A percentile compares a stretch with the other conserved stretches of the same genome.
Evolutionary conservation across 2,329 filamentous ascomycete genomes (phyloP).

Genomic region (Xylariaceae sp.): DNA sequence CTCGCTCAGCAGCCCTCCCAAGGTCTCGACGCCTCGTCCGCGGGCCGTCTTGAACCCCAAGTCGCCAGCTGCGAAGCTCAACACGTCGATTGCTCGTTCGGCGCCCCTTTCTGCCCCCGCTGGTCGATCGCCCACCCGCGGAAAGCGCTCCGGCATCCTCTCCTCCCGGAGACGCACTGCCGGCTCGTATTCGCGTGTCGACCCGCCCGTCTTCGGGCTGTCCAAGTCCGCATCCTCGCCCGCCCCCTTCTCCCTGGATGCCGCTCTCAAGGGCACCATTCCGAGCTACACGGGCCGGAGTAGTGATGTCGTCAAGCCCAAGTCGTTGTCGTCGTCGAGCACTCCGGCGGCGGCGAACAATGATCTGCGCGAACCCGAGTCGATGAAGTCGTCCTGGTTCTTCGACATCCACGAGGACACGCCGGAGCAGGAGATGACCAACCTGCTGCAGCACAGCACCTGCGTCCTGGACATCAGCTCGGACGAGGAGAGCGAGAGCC

Average conservation of each 20-base stretch:
- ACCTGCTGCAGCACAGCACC: conserved; percentile 85
- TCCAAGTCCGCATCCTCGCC: conserved; percentile 32
- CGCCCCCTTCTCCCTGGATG: conserved; percentile 75
- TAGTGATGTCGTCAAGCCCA: conserved; percentile 14
- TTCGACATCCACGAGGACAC: conserved; percentile 95
- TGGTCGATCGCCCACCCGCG: conserved; percentile 69
- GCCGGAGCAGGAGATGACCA: conserved; percentile 82
- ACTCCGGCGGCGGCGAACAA: conserved; percentile 22
- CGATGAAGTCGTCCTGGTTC: conserved; percentile 63
- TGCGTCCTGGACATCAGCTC: conserved; percentile 81
- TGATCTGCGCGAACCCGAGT: conserved; percentile 34
- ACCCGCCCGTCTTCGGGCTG: conserved; percentile 56
- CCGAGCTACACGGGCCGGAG: conserved; percentile 47
- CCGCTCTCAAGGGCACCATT: conserved; percentile 71
- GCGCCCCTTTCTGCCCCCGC: conserved; percentile 60
- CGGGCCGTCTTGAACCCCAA: conserved; percentile 43
- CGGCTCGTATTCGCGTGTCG: conserved; percentile 59
- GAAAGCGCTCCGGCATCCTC: conserved; percentile 61
- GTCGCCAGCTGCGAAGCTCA: conserved; percentile 42
- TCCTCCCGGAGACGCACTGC: conserved; percentile 58
- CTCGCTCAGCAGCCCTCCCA: conserved; percentile 24
- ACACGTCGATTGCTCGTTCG: conserved; percentile 36
- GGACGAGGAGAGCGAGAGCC: conserved; percentile 65
- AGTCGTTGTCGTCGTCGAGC: conserved; percentile 18
- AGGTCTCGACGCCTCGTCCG: conserved; percentile 28